phyloP scores from a whole-genome alignment of 2,329 filamentous ascomycete species.

The Orbilia oligospora region DNA sequence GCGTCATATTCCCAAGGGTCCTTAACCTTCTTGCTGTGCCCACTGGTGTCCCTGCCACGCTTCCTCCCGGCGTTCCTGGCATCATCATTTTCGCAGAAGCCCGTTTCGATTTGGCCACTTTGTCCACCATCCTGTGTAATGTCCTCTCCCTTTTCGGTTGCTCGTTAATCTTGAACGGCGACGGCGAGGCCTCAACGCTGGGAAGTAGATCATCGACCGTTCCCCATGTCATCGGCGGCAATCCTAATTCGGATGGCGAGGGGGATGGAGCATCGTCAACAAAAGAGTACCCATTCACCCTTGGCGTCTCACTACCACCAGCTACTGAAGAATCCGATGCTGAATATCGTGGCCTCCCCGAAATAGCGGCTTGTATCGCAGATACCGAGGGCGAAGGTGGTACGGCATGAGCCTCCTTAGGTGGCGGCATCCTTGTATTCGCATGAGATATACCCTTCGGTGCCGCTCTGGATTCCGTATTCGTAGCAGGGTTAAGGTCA shows the following conservation, averaged over 20 bases:
- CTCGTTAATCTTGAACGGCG: constrained; percentile 84
- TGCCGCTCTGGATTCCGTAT: constrained; percentile 79
- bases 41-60: constrained; percentile 71
- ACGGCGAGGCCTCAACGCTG: constrained; percentile 72
- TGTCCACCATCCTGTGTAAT: constrained; percentile 88
- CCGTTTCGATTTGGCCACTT: constrained; percentile 80
- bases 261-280: constrained; percentile 81
- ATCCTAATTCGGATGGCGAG: constrained; percentile 75
- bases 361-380: constrained; percentile 85
- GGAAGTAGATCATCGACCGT: constrained; percentile 66
- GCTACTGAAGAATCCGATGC: constrained; percentile 75
- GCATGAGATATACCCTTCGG: constrained; percentile 84
- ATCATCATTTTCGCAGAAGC: constrained; percentile 71
- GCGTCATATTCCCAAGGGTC: constrained; percentile 73
- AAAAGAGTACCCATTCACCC: constrained; percentile 93
- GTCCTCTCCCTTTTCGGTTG: constrained; percentile 83
- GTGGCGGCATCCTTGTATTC: constrained; percentile 82
- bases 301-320: constrained; percentile 82
- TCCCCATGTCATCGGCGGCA: constrained; percentile 67
- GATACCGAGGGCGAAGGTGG: constrained; percentile 87
- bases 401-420: constrained; percentile 67
- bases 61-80: constrained; percentile 73
- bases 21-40: constrained; percentile 69
- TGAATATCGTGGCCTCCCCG: constrained; percentile 76
- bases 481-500: constrained; percentile 74